Base-by-base conservation (phyloP, 139 green algal species). In the Haematococcus sp. region DNA sequence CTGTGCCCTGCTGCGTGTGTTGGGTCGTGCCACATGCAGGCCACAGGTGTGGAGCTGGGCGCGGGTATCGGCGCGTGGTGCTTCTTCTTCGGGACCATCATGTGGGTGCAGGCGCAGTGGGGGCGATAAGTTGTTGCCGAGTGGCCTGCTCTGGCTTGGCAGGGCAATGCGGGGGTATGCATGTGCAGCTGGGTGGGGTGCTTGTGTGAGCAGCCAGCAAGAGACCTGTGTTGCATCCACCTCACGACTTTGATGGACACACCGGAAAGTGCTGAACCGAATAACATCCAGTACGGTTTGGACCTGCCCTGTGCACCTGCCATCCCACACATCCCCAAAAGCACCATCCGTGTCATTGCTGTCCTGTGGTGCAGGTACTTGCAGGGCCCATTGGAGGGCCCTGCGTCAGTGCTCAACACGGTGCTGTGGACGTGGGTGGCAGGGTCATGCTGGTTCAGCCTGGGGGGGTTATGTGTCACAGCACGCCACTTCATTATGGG, bases 11-110 rank as follows among this genome's bases (percentile, higher is more conserved):
- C n/a, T n/a, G n/a, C n/a, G n/a, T n/a, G n/a, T n/a, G n/a, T n/a
- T n/a, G n/a, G n/a, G n/a, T n/a, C n/a, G n/a, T n/a, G n/a, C n/a
- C n/a, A n/a, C n/a, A n/a, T 11, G 11, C 40, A 49, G 40, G 54
- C 76, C 1, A 67, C 58, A 1, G 77, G 77, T 3, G 77, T 83
- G 68, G 77, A 83, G 67, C 34, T 72, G 58, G 49, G 72, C 13
- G 77, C 77, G 2, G 68, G 77, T 23, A 25, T 83, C 0, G 77
- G 77, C 4, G 77, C 77, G 1, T 77, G 67, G 77, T 83, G 77
- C 58, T 83, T 83, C 71, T 76, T 83, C 55, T 83, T 79, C 46
- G 77, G 77, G 56, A 83, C 77, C 0, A 19, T 35, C 25, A 43
- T 78, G 20, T 60, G 52, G 20, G 52, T 49, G 40, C 7, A 19